phyloP scores from a whole-genome alignment of 2,329 filamentous ascomycete genomes.

The Exophiala lecanii-corni region DNA sequence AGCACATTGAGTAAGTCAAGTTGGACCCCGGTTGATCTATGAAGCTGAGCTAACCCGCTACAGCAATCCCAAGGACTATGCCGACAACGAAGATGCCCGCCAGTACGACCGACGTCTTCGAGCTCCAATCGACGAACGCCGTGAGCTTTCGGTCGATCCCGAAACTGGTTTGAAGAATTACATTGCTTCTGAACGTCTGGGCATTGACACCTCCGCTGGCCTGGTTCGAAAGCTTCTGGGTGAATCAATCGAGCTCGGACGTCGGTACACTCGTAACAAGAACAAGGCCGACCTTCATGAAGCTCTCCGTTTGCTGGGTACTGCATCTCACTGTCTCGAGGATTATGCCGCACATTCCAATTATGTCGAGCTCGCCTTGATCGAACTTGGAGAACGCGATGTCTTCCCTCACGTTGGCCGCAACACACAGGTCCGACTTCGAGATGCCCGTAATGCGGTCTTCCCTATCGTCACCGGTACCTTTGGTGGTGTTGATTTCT shows the following conservation, averaged over 20 bases:
- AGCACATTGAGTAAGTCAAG: slow-evolving; percentile 70
- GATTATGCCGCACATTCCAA: slow-evolving; percentile 94
- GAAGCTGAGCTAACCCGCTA: slow-evolving; percentile 1
- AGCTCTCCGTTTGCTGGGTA: slow-evolving; percentile 79
- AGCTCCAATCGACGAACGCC: slow-evolving; percentile 71
- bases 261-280: slow-evolving; percentile 61
- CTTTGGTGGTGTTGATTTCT: slow-evolving; percentile 90
- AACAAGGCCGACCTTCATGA: slow-evolving; percentile 79
- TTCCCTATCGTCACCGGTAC: slow-evolving; percentile 86
- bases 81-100: slow-evolving; percentile 79
- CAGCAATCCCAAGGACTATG: slow-evolving; percentile 69
- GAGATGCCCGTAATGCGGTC: slow-evolving; percentile 61
- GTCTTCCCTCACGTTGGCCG: slow-evolving; percentile 85
- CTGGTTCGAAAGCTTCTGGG: slow-evolving; percentile 71
- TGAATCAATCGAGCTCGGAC: slow-evolving; percentile 72
- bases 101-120: slow-evolving; percentile 77
- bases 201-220: slow-evolving; percentile 75
- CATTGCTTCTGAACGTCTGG: slow-evolving; percentile 75
- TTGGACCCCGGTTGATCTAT: slow-evolving; percentile 2
- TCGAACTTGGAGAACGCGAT: slow-evolving; percentile 74
- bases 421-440: slow-evolving; percentile 64
- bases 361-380: slow-evolving; percentile 81
- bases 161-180: slow-evolving; percentile 83
- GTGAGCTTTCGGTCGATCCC: slow-evolving; percentile 74
- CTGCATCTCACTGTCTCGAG: slow-evolving; percentile 83